Evolutionary conservation across 2,329 filamentous ascomycete genomes (phyloP), one percentile per base, ranked within the genome.

Genomic region (Fonsecaea erecta): DNA sequence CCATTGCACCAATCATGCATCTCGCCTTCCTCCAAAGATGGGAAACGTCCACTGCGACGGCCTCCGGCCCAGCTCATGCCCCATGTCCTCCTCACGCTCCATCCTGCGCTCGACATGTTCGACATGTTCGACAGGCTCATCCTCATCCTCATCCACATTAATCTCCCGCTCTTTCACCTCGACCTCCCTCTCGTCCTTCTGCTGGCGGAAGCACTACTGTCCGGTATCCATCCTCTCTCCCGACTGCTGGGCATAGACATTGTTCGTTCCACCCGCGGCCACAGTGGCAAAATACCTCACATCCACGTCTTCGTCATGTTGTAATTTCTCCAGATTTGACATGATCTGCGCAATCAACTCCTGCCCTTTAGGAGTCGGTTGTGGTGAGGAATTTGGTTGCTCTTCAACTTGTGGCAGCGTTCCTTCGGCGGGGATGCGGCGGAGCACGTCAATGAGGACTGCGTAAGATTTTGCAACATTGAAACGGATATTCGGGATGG

Each of bases 401-500:
- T 96, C 95, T 79, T 97, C 92, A 65, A 96, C 80, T 59, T 92
- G 88, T 76, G 90, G 88, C 68, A 98, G 84, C 14, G 94, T 98
- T 67, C 93, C 93, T 75, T 95, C 85, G 61, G 93, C 91, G 2
- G 95, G 94, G 62, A 99, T 85, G 72, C 92, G 90, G 79, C 94
- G 93, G 74, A 99, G 85, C n/a, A 93, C 93, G 72, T 91, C 89
- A 74, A 98, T 93, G 65, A 99, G 83, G 58, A 95, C 89, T 24
- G 88, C 88, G 76, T 98, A 99, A 53, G 95, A 98, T 83, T 99
- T 99, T 73, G 95, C 95, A 54, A 99, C 95, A 79, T 99, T 99
- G 86, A 99, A 99, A 58, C 95, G 92, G 77, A 99, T 99, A 81
- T 99, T 99, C 71, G 95, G 95, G 69, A 99, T 99, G 52, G 96